Base-by-base conservation (phyloP, 2,329 filamentous ascomycete species). In the Alternaria triticina region DNA sequence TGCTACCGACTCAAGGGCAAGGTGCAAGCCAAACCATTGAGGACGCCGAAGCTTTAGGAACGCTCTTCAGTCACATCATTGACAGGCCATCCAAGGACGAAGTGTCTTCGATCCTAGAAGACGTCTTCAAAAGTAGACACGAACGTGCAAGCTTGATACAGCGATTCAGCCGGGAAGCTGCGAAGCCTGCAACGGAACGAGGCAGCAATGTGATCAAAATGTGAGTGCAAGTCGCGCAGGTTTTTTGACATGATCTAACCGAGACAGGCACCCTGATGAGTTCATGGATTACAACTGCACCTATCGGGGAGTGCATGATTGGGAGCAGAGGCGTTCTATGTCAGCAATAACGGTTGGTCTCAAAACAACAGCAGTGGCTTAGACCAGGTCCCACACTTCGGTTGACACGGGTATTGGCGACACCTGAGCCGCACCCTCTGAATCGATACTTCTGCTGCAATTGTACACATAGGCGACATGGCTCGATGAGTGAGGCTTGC, bases 1-100 rank as follows among this genome's bases (percentile, higher is more conserved):
- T 88, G 62, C 82, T 85, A 1, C 82, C 86, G 1, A 84, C 82
- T 9, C 83, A 83, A 1, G 86, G 86, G 3, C 86, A 88, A 71
- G 87, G 87, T 0, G 82, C 83, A 1, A 85, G 83, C 6, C 86
- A 88, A 73, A 85, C 85, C 0, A 74, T 88, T 15, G 57, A 59
- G 8, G 86, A 88, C 72, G 82, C 80, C 0, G 83, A 86, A 67
- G 79, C 83, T 3, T 76, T 88, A 11, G 78, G 69, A 2, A 57
- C 66, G 5, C 64, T 64, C 28, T 68, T 72, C 30, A 11, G 25
- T 40, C 36, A 40, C 36, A 40, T 40, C 36, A 40, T 40, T 6
- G 36, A 6, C n/a, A 40, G 36, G n/a, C 36, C 36, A 3, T 40
- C 36, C 36, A 40, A 40, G 36, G 36, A 40, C n/a, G 36, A 40